Conservation (phyloP, 441 rosid genomes). For the Gossypium gossypioides region DNA sequence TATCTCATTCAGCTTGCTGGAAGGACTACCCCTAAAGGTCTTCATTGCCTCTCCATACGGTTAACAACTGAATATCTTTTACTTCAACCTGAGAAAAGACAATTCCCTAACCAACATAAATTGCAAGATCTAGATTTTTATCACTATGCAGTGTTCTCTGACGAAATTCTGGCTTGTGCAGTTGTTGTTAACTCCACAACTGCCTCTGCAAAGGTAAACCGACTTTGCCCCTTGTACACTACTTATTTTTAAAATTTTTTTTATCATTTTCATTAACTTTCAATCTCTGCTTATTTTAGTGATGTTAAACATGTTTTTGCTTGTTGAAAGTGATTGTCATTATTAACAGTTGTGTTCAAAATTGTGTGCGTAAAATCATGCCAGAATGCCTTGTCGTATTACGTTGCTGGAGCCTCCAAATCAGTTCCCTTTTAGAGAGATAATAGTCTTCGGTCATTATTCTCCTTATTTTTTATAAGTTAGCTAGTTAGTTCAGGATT, state of each 20-base stretch:
- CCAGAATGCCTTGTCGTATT: not conserved
- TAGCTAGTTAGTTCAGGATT: conserved; percentile 1
- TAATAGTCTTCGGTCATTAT: not conserved
- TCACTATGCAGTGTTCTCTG: conserved; percentile 78
- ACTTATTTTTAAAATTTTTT: not conserved
- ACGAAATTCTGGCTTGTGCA: conserved; percentile 72
- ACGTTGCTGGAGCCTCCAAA: not conserved
- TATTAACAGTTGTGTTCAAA: not conserved
- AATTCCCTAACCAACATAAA: conserved; percentile 50
- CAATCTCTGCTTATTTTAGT: not conserved
- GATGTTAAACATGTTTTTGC: not conserved
- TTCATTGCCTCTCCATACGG: conserved; percentile 83
- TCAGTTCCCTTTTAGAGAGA: not conserved
- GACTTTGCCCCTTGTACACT: not conserved
- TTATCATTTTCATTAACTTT: not conserved
- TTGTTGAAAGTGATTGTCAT: not conserved
- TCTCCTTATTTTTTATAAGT: not conserved
- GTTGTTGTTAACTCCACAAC: conserved; percentile 81
- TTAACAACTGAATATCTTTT: conserved; percentile 73
- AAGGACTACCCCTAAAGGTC: conserved; percentile 78
- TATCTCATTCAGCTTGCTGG: conserved; percentile 73
- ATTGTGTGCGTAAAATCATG: not conserved
- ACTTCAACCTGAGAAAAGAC: conserved; percentile 57
- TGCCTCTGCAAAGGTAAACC: conserved; percentile 58
- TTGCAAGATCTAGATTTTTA: conserved; percentile 40